Conservation (phyloP, 345 rosid genomes). For the Eucalyptus tenuipes region DNA sequence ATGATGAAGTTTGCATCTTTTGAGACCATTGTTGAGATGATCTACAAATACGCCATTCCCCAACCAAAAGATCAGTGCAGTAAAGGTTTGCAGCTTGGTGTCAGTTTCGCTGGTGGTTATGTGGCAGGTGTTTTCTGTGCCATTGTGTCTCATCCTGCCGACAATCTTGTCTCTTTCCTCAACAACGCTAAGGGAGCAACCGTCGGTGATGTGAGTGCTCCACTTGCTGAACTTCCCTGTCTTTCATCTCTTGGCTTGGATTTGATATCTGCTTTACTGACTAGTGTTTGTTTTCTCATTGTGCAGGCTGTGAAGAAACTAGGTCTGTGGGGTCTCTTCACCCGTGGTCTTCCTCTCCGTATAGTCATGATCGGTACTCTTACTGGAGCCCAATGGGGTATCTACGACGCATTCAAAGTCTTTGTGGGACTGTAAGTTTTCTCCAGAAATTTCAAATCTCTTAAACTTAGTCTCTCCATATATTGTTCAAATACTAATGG, state of each 20-base stretch:
- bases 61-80: constrained; percentile 82
- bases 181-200: constrained; percentile 93
- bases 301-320: constrained; percentile 68
- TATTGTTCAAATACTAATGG: background rate
- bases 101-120: constrained; percentile 93
- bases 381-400: constrained; percentile 88
- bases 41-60: constrained; percentile 74
- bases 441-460: background rate
- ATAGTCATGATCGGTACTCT: constrained; percentile 95
- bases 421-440: constrained; percentile 85
- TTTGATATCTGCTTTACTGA: background rate
- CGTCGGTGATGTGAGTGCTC: constrained; percentile 56
- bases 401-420: constrained; percentile 91
- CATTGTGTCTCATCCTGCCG: constrained; percentile 92
- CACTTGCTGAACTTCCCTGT: background rate
- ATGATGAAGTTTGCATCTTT: constrained; percentile 98
- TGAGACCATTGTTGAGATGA: constrained; percentile 72
- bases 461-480: background rate
- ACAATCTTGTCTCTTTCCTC: constrained; percentile 94
- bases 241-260: background rate
- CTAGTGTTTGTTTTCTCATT: background rate
- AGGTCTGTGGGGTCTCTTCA: constrained; percentile 71
- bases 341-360: constrained; percentile 92
- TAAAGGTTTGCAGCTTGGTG: constrained; percentile 63
- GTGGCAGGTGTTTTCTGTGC: constrained; percentile 87